These are phyloP conservation scores for Aspergillus transmontanensis DNA, from an alignment of 2,329 filamentous ascomycete genomes.

Conservation along the genomic window DNA sequence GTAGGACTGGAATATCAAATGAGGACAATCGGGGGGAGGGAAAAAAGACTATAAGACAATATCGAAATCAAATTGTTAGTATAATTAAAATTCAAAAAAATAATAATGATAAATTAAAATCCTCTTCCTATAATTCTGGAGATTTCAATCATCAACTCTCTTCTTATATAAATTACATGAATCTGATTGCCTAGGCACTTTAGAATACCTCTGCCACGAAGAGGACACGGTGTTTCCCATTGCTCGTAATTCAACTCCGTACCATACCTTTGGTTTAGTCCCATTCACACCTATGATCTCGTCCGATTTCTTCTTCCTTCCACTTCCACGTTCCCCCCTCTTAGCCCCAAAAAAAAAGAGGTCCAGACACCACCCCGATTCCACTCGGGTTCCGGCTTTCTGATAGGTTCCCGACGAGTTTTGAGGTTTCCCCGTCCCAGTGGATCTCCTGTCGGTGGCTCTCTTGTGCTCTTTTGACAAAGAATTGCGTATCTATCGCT, in stretches of 20 bases:
- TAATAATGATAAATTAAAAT: not conserved
- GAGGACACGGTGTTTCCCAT: constrained; percentile 36
- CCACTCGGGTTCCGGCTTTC: not conserved
- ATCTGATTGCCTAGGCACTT: not conserved
- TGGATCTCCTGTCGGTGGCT: constrained; percentile 18
- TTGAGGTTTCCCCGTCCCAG: constrained; percentile 18
- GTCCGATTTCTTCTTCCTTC: not conserved
- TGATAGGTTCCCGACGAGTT: constrained; percentile 22
- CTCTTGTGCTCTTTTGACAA: constrained; percentile 14
- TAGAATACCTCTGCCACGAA: constrained; percentile 17
- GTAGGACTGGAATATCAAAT: not conserved
- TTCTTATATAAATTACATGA: not conserved
- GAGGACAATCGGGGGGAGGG: not conserved
- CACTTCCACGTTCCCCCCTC: not conserved
- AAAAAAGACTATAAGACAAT: not conserved
- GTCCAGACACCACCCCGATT: constrained; percentile 11
- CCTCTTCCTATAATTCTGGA: not conserved
- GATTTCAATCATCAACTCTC: not conserved
- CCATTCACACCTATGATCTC: not conserved
- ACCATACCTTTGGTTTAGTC: not conserved
- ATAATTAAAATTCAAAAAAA: not conserved
- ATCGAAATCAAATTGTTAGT: not conserved
- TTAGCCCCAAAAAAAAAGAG: constrained; percentile 4
- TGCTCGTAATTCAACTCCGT: constrained; percentile 5
- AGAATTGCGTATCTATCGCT: not conserved